Evolutionary conservation across 176 grass and related monocot species (phyloP), one percentile per base, ranked within the genome.

Genomic region (Musa beccarii): DNA sequence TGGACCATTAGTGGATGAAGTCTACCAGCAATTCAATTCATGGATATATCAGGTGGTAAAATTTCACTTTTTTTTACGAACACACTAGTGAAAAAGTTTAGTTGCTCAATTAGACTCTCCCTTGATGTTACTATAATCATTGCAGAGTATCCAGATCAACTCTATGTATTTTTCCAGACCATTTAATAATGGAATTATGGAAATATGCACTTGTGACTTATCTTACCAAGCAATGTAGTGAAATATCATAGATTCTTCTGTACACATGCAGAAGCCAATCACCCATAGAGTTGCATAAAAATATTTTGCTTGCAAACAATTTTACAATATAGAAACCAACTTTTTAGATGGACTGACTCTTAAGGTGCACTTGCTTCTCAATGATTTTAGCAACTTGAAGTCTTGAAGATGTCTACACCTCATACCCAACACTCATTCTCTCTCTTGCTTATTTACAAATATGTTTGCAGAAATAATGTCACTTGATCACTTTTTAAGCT

Each of bases 21-120:
- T 96, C n/a, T 69, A 89, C 59, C 89, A 96, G 67, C 86, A 89
- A 56, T 96, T 96, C 80, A 96, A 83, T 73, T 80, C 92, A 19
- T 96, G 92, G 92, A 84, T 96, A 81, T 92, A 85, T 81, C 92
- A 96, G 92, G 92, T 96, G 52, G 62, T 76, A 51, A 79, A 28
- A 69, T 22, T 28, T 85, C 63, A 24, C 23, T 78, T n/a, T 21
- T 1, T 2, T 2, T 12, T n/a, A 54, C 51, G 11, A 70, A 59
- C 49, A 59, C 49, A 6, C 16, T 7, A 65, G 63, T 2, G 21
- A 11, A 64, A 53, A 34, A 7, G 26, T 49, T n/a, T 10, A 57
- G 9, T 43, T 61, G 28, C 25, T 61, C 3, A 59, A 59, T 75
- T 72, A 52, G 5, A 43, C 10, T 68, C 8, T 61, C 17, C 3